These are phyloP conservation scores for Thuja plicata DNA, from an alignment of 83 land plant genomes.

Conservation along the genomic window DNA sequence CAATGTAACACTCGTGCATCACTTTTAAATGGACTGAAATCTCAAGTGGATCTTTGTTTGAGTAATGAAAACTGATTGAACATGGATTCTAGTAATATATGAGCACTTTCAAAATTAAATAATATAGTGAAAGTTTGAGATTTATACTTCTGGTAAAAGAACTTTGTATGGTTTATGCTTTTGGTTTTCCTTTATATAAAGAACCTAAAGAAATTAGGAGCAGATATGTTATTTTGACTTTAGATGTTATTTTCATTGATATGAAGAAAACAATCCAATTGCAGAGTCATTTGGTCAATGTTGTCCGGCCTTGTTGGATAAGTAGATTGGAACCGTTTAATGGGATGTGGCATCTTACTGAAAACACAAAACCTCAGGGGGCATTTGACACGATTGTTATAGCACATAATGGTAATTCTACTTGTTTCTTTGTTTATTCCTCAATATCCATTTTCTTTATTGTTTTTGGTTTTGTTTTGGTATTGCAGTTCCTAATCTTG, in stretches of 20 bases:
- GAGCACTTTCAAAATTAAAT: neutral
- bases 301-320: slow-evolving; percentile 90
- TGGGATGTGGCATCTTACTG: slow-evolving; percentile 83
- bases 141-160: neutral
- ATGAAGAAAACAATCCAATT: slow-evolving; percentile 1
- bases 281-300: slow-evolving; percentile 63
- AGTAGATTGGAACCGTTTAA: slow-evolving; percentile 72
- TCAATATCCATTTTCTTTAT: neutral
- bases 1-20: neutral
- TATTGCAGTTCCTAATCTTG: neutral
- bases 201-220: neutral
- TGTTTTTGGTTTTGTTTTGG: neutral
- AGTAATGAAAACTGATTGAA: neutral
- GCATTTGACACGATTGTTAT: slow-evolving; percentile 84
- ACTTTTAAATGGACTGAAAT: neutral
- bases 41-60: neutral
- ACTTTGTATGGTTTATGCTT: neutral
- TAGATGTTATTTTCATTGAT: slow-evolving; percentile 1
- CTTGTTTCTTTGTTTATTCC: neutral
- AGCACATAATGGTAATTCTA: slow-evolving; percentile 87
- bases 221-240: neutral
- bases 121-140: neutral
- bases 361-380: slow-evolving; percentile 77
- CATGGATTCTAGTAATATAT: neutral
- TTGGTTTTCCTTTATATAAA: neutral